Conservation (phyloP, 2,329 filamentous ascomycete species). For the Colletotrichum trifolii region DNA sequence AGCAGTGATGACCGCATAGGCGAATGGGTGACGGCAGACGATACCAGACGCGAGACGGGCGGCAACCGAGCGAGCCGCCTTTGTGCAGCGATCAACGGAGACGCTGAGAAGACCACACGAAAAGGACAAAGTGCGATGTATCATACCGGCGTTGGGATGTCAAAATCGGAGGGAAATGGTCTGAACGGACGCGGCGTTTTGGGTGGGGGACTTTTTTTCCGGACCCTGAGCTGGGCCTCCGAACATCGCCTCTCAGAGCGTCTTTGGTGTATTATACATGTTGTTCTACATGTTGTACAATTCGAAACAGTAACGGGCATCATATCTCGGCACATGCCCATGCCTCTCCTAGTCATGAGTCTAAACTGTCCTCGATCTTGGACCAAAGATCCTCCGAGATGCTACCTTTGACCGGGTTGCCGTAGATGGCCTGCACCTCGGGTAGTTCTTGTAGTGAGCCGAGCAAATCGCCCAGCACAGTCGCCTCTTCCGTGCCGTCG, state of each 20-base stretch:
- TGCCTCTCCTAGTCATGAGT: constrained; percentile 5
- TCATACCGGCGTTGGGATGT: constrained; percentile 33
- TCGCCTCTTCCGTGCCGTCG: constrained; percentile 65
- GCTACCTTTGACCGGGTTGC: constrained; percentile 70
- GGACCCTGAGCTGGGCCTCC: constrained; percentile 3
- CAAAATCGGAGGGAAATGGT: constrained; percentile 30
- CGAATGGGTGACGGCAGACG: background rate
- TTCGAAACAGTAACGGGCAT: background rate
- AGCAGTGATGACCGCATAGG: constrained; percentile 34
- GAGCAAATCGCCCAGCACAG: constrained; percentile 69
- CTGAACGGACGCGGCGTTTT: constrained; percentile 24
- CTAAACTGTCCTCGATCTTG: constrained; percentile 61
- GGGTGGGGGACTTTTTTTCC: background rate
- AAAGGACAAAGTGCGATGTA: constrained; percentile 17
- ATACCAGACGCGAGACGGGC: background rate
- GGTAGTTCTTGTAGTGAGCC: constrained; percentile 72
- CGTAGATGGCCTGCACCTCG: constrained; percentile 82
- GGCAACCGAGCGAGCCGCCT: background rate
- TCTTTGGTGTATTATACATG: constrained; percentile 26
- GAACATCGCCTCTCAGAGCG: constrained; percentile 30
- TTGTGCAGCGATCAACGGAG: background rate
- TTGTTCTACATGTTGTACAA: constrained; percentile 34
- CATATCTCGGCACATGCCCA: background rate
- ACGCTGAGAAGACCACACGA: background rate
- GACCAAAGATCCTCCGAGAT: constrained; percentile 66